phyloP scores from a whole-genome alignment of 805 yeast genomes.

The Metschnikowia continentalis region DNA sequence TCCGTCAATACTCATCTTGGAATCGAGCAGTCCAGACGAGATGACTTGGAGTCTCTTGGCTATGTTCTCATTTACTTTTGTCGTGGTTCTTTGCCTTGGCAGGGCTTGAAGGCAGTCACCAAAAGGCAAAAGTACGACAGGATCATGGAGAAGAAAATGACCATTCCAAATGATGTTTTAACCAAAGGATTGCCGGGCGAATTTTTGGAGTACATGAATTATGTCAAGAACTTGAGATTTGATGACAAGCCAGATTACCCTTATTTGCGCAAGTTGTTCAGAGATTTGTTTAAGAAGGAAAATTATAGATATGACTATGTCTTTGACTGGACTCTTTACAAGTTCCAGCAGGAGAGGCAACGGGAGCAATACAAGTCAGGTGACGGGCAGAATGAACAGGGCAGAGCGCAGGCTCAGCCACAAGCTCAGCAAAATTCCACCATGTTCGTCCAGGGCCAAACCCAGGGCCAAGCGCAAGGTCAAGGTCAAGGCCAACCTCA shows the following conservation, averaged over 20 bases:
- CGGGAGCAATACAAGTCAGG: slow-evolving; percentile 37
- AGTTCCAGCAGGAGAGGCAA: slow-evolving; percentile 60
- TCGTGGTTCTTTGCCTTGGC: slow-evolving; percentile 22
- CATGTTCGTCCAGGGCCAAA: slow-evolving; percentile 1
- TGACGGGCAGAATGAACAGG: slow-evolving; percentile 24
- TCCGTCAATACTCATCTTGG: slow-evolving; percentile 22
- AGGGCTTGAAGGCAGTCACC: slow-evolving; percentile 22
- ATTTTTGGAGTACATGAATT: slow-evolving; percentile 81
- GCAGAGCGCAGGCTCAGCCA: slow-evolving; percentile 18
- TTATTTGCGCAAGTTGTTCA: slow-evolving; percentile 80
- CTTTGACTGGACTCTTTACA: slow-evolving; percentile 94
- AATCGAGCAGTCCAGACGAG: slow-evolving; percentile 20
- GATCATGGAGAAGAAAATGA: slow-evolving; percentile 23
- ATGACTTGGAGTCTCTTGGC: slow-evolving; percentile 21
- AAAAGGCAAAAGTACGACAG: slow-evolving; percentile 22
- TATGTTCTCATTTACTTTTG: slow-evolving; percentile 21
- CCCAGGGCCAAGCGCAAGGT: background rate
- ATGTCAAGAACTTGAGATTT: slow-evolving; percentile 84
- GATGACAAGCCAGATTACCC: slow-evolving; percentile 96
- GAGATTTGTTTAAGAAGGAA: slow-evolving; percentile 84
- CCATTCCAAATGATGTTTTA: slow-evolving; percentile 20
- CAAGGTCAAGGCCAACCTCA: slow-evolving; percentile 2
- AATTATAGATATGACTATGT: slow-evolving; percentile 90
- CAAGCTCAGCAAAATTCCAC: slow-evolving; percentile 10
- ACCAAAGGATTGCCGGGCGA: slow-evolving; percentile 78